These are phyloP conservation scores for Botryosphaeria dothidea DNA, from an alignment of 2,329 filamentous ascomycete genomes.

Conservation along the genomic window DNA sequence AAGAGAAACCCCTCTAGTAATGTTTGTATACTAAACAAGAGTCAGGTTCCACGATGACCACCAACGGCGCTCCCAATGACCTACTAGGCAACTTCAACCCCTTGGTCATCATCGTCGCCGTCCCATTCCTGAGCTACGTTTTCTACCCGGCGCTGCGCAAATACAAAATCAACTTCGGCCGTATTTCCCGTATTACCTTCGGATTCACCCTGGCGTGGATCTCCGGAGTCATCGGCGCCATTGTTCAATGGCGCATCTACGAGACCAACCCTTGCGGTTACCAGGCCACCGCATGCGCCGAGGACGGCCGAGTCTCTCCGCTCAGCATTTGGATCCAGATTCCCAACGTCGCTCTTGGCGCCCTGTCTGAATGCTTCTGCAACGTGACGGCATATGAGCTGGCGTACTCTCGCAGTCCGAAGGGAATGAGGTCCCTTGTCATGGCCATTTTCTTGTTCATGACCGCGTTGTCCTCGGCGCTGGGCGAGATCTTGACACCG, in stretches of 20 bases:
- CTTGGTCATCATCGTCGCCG: slow-evolving; percentile 49
- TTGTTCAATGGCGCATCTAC: slow-evolving; percentile 51
- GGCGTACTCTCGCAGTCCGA: slow-evolving; percentile 46
- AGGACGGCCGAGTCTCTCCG: slow-evolving; percentile 37
- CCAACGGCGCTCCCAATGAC: slow-evolving; percentile 54
- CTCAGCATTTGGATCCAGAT: slow-evolving; percentile 48
- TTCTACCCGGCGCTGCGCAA: slow-evolving; percentile 50
- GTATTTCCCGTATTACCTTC: slow-evolving; percentile 52
- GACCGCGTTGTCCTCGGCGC: slow-evolving; percentile 14
- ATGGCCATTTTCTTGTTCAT: slow-evolving; percentile 45
- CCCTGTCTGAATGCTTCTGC: slow-evolving; percentile 43
- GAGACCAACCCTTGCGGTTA: slow-evolving; percentile 46
- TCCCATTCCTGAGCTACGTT: slow-evolving; percentile 51
- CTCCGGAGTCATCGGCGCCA: slow-evolving; percentile 40
- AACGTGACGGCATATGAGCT: slow-evolving; percentile 49
- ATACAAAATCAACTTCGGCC: slow-evolving; percentile 48
- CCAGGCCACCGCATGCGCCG: slow-evolving; percentile 39
- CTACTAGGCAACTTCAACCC: slow-evolving; percentile 54
- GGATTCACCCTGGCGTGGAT: slow-evolving; percentile 54
- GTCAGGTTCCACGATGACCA: slow-evolving; percentile 38
- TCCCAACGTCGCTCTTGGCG: slow-evolving; percentile 39
- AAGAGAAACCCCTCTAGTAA: neutral
- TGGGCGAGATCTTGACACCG: slow-evolving; percentile 13
- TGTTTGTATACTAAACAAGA: neutral
- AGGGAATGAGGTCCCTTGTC: slow-evolving; percentile 46